A percentile compares a stretch with the other conserved stretches of the same genome.
phyloP scores from a whole-genome alignment of 306 rosid genomes.

The Potentilla sterilis region DNA sequence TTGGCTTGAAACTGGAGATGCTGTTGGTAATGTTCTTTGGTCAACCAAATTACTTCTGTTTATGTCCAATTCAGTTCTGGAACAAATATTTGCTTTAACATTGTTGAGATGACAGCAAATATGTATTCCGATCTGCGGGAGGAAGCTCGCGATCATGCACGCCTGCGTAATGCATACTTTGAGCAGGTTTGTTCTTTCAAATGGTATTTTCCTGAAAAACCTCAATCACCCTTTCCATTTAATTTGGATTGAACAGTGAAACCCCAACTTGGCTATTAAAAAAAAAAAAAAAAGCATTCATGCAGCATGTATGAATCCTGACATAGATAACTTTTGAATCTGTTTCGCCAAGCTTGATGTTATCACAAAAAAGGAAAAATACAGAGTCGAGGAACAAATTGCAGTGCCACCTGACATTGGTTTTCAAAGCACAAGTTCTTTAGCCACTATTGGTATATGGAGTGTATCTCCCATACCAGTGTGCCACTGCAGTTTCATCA shows the following conservation, averaged over 20 bases:
- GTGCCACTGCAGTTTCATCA: slow-evolving; percentile 9
- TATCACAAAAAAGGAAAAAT: slow-evolving; percentile 12
- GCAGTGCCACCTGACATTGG: slow-evolving; percentile 21
- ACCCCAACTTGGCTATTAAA: neutral
- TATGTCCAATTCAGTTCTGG: slow-evolving; percentile 38
- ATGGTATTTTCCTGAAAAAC: neutral
- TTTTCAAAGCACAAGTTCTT: neutral
- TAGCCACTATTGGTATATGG: slow-evolving; percentile 5
- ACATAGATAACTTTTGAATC: neutral
- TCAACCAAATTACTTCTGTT: slow-evolving; percentile 33
- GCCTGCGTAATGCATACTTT: slow-evolving; percentile 83
- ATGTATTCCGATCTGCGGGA: slow-evolving; percentile 92
- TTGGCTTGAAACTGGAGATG: slow-evolving; percentile 98
- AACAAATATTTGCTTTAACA: slow-evolving; percentile 41
- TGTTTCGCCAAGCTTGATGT: slow-evolving; percentile 18
- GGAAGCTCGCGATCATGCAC: slow-evolving; percentile 99
- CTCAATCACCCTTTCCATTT: neutral
- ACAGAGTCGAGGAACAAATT: slow-evolving; percentile 18
- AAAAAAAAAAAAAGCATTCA: neutral
- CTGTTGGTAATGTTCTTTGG: slow-evolving; percentile 77
- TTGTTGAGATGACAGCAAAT: slow-evolving; percentile 72
- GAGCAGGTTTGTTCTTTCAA: slow-evolving; percentile 70
- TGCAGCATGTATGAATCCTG: neutral
- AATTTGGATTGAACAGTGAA: neutral
- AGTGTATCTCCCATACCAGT: neutral